Base-by-base conservation (phyloP, 306 rosid species). In the Glycine latifolia region DNA sequence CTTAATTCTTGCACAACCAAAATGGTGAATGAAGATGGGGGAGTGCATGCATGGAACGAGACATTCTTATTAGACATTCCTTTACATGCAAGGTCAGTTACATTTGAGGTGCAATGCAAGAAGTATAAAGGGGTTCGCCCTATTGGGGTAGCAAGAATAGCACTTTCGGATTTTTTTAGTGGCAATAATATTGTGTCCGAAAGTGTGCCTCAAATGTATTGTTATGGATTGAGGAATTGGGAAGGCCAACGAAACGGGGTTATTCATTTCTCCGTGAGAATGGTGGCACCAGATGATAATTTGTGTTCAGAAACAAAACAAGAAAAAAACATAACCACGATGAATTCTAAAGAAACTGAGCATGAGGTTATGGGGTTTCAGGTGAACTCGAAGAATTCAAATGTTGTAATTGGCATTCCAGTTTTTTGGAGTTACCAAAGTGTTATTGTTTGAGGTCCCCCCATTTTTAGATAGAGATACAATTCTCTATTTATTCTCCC, bases 191-290 rank as follows among this genome's bases (percentile, higher is more conserved):
- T 2, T 10, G 44, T 78, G 52, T 83, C 87, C 10, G 87, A 84
- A 62, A 67, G 56, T 26, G 67, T 2, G 13, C 10, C 55, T 85
- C 91, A 88, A 50, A 76, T 78, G 49, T 70, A 88, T 80, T 89
- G 92, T 68, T 91, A 92, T 17, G 73, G 90, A 31, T 68, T 91
- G 85, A 84, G 92, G 70, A 86, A 84, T 47, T 47, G 71, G 31
- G 82, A 78, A 13, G 94, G 95, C 0, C 66, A 68, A 11, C 53
- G 83, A 74, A 92, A 89, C 5, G 97, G 97, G 48, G 85, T 91
- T 70, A 47, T 91, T 16, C 81, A 91, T 73, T 74, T 91, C 47
- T 88, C 91, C 0, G 91, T 87, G 39, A 89, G 75, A 76, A 46
- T 35, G 37, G 54, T 67, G 37, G 5, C 16, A 33, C 69, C 0